These are phyloP conservation scores for Nigrospora oryzae DNA, from an alignment of 2,329 filamentous ascomycete genomes.

Conservation along the genomic window DNA sequence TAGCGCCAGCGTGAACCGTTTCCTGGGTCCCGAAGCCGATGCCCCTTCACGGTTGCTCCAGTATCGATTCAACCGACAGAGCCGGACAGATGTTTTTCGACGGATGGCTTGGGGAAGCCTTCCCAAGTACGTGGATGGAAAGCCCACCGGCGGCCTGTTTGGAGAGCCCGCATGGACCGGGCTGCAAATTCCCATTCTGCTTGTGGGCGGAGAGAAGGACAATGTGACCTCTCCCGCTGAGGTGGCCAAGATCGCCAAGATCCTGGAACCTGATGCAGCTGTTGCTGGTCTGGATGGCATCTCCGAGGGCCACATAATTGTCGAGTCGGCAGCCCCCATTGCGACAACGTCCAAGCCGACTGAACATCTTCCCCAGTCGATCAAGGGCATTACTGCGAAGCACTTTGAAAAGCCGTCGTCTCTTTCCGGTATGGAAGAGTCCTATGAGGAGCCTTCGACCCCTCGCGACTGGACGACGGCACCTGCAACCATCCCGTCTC, in stretches of 20 bases:
- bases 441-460: constrained; percentile 32
- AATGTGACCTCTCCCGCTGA: constrained; percentile 65
- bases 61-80: constrained; percentile 72
- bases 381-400: constrained; percentile 27
- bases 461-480: constrained; percentile 36
- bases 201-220: constrained; percentile 74
- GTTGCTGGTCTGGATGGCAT: neutral
- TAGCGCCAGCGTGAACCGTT: constrained; percentile 71
- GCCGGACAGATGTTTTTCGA: constrained; percentile 71
- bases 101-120: constrained; percentile 70
- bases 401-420: constrained; percentile 24
- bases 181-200: constrained; percentile 64
- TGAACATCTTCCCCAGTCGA: constrained; percentile 24
- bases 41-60: constrained; percentile 59
- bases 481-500: constrained; percentile 32
- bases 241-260: constrained; percentile 54
- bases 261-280: constrained; percentile 17
- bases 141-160: constrained; percentile 56
- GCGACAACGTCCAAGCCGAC: constrained; percentile 22
- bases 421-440: constrained; percentile 12
- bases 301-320: constrained; percentile 14
- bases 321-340: constrained; percentile 40
- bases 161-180: constrained; percentile 63
- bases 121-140: constrained; percentile 46
- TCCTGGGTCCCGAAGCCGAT: constrained; percentile 62